Base-by-base conservation (phyloP, 306 rosid genomes). In the Rosa chinensis region DNA sequence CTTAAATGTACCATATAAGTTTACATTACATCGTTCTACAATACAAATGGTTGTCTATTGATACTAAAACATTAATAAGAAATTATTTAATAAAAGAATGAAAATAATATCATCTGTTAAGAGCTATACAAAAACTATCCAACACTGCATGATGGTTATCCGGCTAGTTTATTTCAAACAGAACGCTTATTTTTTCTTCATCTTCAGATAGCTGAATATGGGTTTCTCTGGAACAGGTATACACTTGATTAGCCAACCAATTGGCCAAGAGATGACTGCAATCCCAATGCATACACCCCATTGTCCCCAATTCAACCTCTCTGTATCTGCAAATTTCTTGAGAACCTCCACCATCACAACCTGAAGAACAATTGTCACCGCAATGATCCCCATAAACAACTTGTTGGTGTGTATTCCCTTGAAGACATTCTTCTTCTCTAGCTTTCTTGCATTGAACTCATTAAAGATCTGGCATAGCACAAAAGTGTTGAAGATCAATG, bases 401-500 rank as follows among this genome's bases (percentile, higher is more conserved):
- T 70, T 83, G 83, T 83, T 86, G 79, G 63, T 78, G 40, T 63
- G 81, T 40, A 86, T 74, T 23, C 87, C 89, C 42, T 83, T 62
- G 77, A 80, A 86, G 6, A 83, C 78, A 25, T 83, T 86, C 83
- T 49, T 77, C 85, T 86, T 80, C 80, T 80, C 85, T 0, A 83
- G 82, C 43, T 86, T 77, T 68, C 89, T 80, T 7, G 86, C 89
- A 37, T 86, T 83, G 74, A 86, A 77, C 56, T 80, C 87, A 55
- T 86, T 83, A 78, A 86, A 86, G 18, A 86, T 66, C 28, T 86
- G 89, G 75, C 86, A 86, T 3, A 86, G 79, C 6, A 82, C 78
- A 13, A 86, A 86, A 0, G 82, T 80, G 45, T 86, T 83, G 72
- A 86, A 86, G 18, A 86, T 80, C 78, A 82, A 48, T 1, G 87